phyloP scores from a whole-genome alignment of 495 filamentous ascomycete species.

The Penicillium longicatenatum region DNA sequence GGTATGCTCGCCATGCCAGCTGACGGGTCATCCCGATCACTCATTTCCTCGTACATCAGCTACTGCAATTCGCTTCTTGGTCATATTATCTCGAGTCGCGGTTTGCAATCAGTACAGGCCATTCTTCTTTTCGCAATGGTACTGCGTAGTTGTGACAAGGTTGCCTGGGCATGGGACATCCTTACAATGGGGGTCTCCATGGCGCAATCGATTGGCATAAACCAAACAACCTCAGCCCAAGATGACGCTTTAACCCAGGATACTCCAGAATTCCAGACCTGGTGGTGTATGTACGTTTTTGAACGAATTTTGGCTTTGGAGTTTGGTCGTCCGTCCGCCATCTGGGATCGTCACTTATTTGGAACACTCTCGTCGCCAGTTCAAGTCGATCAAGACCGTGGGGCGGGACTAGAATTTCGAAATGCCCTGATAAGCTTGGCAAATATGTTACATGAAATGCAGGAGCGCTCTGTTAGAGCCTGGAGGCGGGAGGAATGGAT shows the following conservation, averaged over 20 bases:
- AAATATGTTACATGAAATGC: conserved; percentile 17
- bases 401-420: conserved; percentile 1
- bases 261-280: conserved; percentile 1
- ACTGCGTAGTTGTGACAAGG: conserved; percentile 14
- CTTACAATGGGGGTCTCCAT: conserved; percentile 16
- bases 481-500: conserved; percentile 16
- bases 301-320: conserved; percentile 15
- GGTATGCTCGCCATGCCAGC: neutral
- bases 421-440: conserved; percentile 8
- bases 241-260: neutral
- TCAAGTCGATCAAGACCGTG: neutral
- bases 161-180: conserved; percentile 18
- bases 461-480: conserved; percentile 14
- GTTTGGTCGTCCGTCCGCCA: conserved; percentile 11
- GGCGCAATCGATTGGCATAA: conserved; percentile 16
- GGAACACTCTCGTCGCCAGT: neutral
- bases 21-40: neutral
- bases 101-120: conserved; percentile 9
- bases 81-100: conserved; percentile 8
- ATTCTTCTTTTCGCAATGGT: conserved; percentile 14
- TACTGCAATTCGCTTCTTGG: conserved; percentile 19
- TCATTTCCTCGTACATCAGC: conserved; percentile 9
- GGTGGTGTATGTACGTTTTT: conserved; percentile 18
- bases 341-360: conserved; percentile 15
- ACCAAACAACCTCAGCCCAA: neutral